phyloP scores from a whole-genome alignment of 2,329 filamentous ascomycete species.

The Venturia pyrina region DNA sequence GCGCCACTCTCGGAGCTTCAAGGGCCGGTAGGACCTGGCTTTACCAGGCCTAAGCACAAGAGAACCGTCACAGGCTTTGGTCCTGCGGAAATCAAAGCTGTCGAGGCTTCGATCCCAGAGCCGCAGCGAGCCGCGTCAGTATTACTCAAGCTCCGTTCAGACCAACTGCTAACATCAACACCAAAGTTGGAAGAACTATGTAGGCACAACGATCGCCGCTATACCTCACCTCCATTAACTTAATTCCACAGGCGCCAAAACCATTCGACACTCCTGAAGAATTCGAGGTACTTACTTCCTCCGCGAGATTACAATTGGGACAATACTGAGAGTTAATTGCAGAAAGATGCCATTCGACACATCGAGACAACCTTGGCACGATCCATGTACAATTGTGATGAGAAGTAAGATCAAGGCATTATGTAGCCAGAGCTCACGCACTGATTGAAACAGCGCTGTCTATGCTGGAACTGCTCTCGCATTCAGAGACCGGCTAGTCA shows the following conservation, averaged over 20 bases:
- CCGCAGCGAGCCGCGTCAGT: constrained; percentile 74
- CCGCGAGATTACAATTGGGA: neutral
- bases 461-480: constrained; percentile 87
- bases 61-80: constrained; percentile 94
- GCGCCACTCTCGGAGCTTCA: constrained; percentile 80
- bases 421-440: neutral
- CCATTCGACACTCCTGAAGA: constrained; percentile 72
- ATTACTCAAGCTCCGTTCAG: constrained; percentile 15
- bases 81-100: constrained; percentile 79
- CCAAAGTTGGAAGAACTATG: constrained; percentile 49
- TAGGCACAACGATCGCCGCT: constrained; percentile 25
- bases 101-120: constrained; percentile 87
- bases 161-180: constrained; percentile 6
- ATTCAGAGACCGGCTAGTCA: constrained; percentile 83
- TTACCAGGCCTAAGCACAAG: constrained; percentile 91
- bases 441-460: constrained; percentile 49
- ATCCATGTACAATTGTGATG: constrained; percentile 97
- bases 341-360: constrained; percentile 81
- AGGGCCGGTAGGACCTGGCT: constrained; percentile 76
- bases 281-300: constrained; percentile 45
- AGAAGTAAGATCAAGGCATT: constrained; percentile 40
- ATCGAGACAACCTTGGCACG: constrained; percentile 94
- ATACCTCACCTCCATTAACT: constrained; percentile 13
- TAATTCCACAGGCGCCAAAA: constrained; percentile 44
- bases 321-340: constrained; percentile 16